Percentiles rank a stretch among this genome's conserved stretches.
Evolutionary conservation across 768 basidiomycete genomes (phyloP).

Genomic region (Termitomyces sp.): DNA sequence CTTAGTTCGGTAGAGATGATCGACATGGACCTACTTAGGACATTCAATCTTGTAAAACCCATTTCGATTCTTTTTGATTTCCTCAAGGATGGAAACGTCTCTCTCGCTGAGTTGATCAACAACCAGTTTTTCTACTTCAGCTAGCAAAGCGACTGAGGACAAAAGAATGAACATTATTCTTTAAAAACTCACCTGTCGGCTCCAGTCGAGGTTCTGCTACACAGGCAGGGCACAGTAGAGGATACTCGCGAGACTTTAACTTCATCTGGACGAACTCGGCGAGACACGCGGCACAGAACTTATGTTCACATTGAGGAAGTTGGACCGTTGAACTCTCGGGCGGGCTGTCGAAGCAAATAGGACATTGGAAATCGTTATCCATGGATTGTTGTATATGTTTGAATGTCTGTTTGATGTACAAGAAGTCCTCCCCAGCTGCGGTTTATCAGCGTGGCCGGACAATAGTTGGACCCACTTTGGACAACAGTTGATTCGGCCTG

Average conservation of each 20-base stretch:
- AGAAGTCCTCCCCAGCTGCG: background rate
- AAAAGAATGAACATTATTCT: too few relatives aligned
- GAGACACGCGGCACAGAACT: constrained; percentile 48
- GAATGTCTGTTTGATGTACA: background rate
- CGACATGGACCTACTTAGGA: constrained; percentile 31
- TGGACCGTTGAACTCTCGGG: background rate
- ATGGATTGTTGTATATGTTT: background rate
- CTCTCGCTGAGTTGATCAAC: constrained; percentile 39
- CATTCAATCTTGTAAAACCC: constrained; percentile 35
- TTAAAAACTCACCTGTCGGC: background rate
- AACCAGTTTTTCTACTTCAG: constrained; percentile 30
- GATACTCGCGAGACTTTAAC: constrained; percentile 47
- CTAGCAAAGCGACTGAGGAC: constrained; percentile 20
- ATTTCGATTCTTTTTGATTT: constrained; percentile 40
- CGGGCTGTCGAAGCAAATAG: constrained; percentile 50
- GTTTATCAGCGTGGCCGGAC: background rate
- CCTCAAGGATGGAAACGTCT: constrained; percentile 33
- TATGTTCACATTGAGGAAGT: constrained; percentile 36
- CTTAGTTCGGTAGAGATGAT: background rate
- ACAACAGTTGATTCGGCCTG: background rate
- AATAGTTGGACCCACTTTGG: background rate
- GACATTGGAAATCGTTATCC: constrained; percentile 37
- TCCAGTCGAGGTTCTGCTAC: constrained; percentile 15
- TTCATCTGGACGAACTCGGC: constrained; percentile 31
- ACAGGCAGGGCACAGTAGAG: constrained; percentile 58